Percentiles rank a stretch among this genome's conserved stretches.
These are phyloP conservation scores for Candida verbasci DNA, from an alignment of 805 yeast genomes.

Conservation along the genomic window DNA sequence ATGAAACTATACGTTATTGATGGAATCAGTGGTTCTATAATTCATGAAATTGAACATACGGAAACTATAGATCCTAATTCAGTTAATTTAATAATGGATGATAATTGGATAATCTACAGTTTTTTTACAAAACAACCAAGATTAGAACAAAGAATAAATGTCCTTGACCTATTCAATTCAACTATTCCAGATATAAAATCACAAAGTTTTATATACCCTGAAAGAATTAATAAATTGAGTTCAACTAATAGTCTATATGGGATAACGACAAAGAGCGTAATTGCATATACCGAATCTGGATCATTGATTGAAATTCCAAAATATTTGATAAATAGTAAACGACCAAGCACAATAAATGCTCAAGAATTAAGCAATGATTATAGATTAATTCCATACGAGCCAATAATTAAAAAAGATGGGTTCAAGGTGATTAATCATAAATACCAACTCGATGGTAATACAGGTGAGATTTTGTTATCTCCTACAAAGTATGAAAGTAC, in stretches of 20 bases:
- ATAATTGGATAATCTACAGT: constrained; percentile 76
- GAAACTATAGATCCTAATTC: constrained; percentile 35
- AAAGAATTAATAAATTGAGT: constrained; percentile 46
- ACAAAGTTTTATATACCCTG: constrained; percentile 63
- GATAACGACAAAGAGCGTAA: constrained; percentile 46
- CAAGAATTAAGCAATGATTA: constrained; percentile 55
- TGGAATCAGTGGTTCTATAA: constrained; percentile 60
- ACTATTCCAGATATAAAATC: constrained; percentile 44
- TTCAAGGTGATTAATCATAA: constrained; percentile 34
- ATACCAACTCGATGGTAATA: constrained; percentile 20
- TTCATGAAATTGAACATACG: constrained; percentile 41
- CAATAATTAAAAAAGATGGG: constrained; percentile 47
- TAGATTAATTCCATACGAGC: constrained; percentile 59
- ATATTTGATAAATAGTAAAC: constrained; percentile 59
- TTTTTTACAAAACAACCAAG: constrained; percentile 49
- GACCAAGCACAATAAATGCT: constrained; percentile 50
- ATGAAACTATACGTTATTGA: constrained; percentile 59
- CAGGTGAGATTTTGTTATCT: constrained; percentile 20
- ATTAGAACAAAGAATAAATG: constrained; percentile 54
- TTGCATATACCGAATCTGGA: constrained; percentile 57
- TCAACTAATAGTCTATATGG: constrained; percentile 37
- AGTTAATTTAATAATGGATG: constrained; percentile 62
- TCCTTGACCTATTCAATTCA: constrained; percentile 60
- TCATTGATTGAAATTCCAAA: constrained; percentile 71
- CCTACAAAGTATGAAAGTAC: constrained; percentile 79